Base-by-base conservation (phyloP, 768 basidiomycete species). In the Clavulina sp. region DNA sequence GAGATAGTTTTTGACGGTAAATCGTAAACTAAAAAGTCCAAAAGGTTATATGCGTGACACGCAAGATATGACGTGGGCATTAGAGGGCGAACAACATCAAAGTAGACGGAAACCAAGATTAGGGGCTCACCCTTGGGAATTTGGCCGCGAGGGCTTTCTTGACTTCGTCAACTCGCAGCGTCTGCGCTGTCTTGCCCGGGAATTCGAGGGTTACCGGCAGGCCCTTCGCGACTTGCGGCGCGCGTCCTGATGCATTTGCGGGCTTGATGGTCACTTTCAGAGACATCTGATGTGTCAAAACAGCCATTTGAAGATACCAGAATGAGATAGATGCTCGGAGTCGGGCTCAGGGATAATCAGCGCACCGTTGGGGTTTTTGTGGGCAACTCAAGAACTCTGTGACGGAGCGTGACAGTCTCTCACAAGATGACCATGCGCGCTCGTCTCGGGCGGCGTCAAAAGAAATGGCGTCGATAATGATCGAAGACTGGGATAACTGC, bases 11-110 rank as follows among this genome's bases (percentile, higher is more conserved):
- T 61, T 93, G 91, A 16, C 89, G 75, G 44, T 77, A 65, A 0
- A 72, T 60, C 53, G 77, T 73, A 57, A 92, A 76, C 89, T 95
- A 30, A n/a, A n/a, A n/a, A n/a, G n/a, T n/a, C n/a, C n/a, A n/a
- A n/a, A n/a, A n/a, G n/a, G n/a, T n/a, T n/a, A n/a, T n/a, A n/a
- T n/a, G n/a, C n/a, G n/a, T n/a, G n/a, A n/a, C n/a, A n/a, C n/a
- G n/a, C n/a, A 30, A 40, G 31, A 21, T 55, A 48, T 5, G 49
- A 18, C 31, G 24, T 13, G 7, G 24, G 32, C 43, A 64, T 55
- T 54, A 50, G 23, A 50, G 26, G 44, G 50, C 16, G 13, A 46
- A 9, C 26, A 9, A 16, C 48, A 49, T 2, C 9, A 23, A 49
- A 30, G 16, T 9, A 49, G 31, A 29, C 32, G 48, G 9, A 49